phyloP scores from a whole-genome alignment of 441 rosid species.

The Bocquillonia castaneifolia region DNA sequence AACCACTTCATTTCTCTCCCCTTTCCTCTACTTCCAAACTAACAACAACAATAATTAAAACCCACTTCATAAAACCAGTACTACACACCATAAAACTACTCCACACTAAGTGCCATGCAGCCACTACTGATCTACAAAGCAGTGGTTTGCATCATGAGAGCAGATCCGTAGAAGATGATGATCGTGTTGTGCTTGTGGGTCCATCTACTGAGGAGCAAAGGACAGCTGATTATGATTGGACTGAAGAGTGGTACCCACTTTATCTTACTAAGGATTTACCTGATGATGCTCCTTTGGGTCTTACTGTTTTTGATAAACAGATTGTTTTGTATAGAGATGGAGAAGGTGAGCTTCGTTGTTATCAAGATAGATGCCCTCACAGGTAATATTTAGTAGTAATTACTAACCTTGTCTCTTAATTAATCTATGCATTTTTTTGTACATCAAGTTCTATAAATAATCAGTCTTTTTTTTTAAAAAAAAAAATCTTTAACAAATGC shows the following conservation, averaged over 20 bases:
- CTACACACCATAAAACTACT: background rate
- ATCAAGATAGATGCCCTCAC: slow-evolving; percentile 87
- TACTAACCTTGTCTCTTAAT: background rate
- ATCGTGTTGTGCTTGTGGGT: slow-evolving; percentile 24
- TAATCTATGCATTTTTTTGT: too few species aligned
- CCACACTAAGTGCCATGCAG: slow-evolving; percentile 30
- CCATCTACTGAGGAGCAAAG: slow-evolving; percentile 34
- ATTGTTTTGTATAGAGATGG: slow-evolving; percentile 79
- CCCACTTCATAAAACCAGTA: background rate
- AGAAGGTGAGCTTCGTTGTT: slow-evolving; percentile 54
- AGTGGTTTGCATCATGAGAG: background rate
- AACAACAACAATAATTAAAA: background rate
- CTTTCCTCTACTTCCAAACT: slow-evolving; percentile 17
- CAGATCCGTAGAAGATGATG: slow-evolving; percentile 20
- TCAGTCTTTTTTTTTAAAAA: too few species aligned
- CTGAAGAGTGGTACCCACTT: slow-evolving; percentile 90
- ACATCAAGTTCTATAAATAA: too few species aligned
- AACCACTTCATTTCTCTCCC: slow-evolving; percentile 8
- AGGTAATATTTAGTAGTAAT: too few species aligned
- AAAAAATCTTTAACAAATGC: too few species aligned
- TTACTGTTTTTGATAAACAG: slow-evolving; percentile 73
- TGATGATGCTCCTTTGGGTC: slow-evolving; percentile 88
- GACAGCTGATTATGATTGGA: slow-evolving; percentile 70
- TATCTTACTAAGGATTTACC: slow-evolving; percentile 81
- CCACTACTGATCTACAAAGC: slow-evolving; percentile 23